These are phyloP conservation scores for Ambrosia artemisiifolia DNA, from an alignment of 129 eudicot species.

Conservation along the genomic window DNA sequence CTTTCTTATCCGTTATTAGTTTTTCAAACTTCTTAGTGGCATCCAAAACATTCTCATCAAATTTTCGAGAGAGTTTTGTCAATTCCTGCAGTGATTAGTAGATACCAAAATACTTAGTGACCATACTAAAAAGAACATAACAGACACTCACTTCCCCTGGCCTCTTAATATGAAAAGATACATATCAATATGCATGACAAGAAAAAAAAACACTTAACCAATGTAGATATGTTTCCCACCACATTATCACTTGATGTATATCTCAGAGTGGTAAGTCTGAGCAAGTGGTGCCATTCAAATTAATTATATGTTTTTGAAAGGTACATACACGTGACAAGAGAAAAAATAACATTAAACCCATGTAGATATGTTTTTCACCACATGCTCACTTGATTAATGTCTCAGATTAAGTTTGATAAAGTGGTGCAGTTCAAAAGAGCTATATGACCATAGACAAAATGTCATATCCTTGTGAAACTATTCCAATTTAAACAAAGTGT, in stretches of 20 bases:
- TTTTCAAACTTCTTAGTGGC: slow-evolving; percentile 88
- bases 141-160: not conserved
- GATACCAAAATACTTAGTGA: slow-evolving; percentile 3
- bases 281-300: not conserved
- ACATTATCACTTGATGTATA: not conserved
- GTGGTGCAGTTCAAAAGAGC: not conserved
- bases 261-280: not conserved
- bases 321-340: not conserved
- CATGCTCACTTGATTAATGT: not conserved
- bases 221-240: not conserved
- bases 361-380: not conserved
- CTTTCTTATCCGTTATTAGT: slow-evolving; percentile 73
- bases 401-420: not conserved
- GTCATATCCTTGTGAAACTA: not conserved
- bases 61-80: slow-evolving; percentile 74
- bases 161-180: not conserved
- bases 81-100: slow-evolving; percentile 51
- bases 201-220: slow-evolving; percentile 1
- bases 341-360: not conserved
- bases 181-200: not conserved
- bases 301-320: not conserved
- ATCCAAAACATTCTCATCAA: slow-evolving; percentile 89
- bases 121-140: not conserved
- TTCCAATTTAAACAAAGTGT: not conserved
- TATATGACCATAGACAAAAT: not conserved